Base-by-base conservation (phyloP, 192 early-diverging fungal genomes). In the Umbelopsis vinacea region DNA sequence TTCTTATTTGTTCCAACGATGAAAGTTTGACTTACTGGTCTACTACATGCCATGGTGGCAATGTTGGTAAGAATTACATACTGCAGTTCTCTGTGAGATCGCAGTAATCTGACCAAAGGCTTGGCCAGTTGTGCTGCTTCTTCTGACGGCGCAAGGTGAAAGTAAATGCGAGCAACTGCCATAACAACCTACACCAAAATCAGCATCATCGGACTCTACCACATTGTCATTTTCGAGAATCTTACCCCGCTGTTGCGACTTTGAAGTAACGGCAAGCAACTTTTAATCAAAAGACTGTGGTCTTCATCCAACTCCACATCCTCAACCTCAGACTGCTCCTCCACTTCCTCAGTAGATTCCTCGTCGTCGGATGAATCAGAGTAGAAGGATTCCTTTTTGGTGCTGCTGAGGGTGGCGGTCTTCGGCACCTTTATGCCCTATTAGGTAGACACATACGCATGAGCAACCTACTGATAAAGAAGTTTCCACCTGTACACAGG, bases 221-320 rank as follows among this genome's bases (percentile, higher is more conserved):
- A 15, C 1, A 47, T 23, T 33, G 29, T 3, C 29, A 45, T 53
- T 33, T 48, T 52, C 14, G 26, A 37, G 45, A 66, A 35, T n/a
- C 69, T 9, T 80, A 92, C 94, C 14, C 92, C 92, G 79, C 89
- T 89, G 77, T 94, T 98, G 55, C 94, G 86, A 74, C 90, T 94
- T 72, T 92, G 90, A 6, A 97, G 84, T 11, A 98, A 83, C 24
- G 92, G 92, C 7, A 83, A 67, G 38, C 89, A 85, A 7, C 90
- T 86, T 26, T 82, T 74, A 22, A 96, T 77, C 24, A 97, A 78
- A 37, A 95, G 85, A 22, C 76, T 77, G 69, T 96, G 95, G 73
- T 98, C 97, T 2, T 88, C 80, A 70, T 98, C 95, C 46, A 96
- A 76, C 17, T 78, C 82, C 12, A 74, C 74, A 2, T 73, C 70